These are phyloP conservation scores for Solanum medicagineum DNA, from an alignment of 257 asterid species.

Conservation along the genomic window DNA sequence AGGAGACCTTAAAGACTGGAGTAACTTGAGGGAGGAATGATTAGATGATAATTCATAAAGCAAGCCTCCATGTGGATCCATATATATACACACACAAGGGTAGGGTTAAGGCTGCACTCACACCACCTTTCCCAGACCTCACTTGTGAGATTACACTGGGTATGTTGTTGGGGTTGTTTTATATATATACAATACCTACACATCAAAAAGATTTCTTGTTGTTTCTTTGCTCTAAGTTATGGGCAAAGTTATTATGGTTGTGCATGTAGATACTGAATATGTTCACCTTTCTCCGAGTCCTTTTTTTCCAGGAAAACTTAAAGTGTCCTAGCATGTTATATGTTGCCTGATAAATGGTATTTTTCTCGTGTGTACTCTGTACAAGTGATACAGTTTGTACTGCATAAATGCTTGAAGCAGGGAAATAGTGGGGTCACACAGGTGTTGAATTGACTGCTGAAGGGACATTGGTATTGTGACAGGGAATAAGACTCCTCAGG, in stretches of 20 bases:
- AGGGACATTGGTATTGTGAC: slow-evolving; percentile 6
- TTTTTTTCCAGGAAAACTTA: not conserved
- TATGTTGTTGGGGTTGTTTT: not conserved
- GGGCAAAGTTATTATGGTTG: not conserved
- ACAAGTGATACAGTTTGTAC: not conserved
- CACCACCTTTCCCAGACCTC: not conserved
- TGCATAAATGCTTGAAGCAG: not conserved
- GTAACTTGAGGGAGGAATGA: not conserved
- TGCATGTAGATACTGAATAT: not conserved
- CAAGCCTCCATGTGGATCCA: not conserved
- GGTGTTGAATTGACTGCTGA: not conserved
- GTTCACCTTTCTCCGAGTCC: not conserved
- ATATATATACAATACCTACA: not conserved
- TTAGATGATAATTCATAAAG: not conserved
- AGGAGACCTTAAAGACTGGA: not conserved
- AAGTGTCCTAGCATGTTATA: not conserved
- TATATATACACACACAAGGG: not conserved
- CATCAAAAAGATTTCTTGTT: not conserved
- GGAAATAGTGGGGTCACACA: not conserved
- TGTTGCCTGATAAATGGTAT: not conserved
- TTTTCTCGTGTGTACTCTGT: not conserved
- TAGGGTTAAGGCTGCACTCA: not conserved
- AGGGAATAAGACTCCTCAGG: slow-evolving; percentile 49
- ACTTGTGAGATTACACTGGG: not conserved
- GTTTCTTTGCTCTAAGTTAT: not conserved